Base-by-base conservation (phyloP, 805 yeast species). In the Yarrowia divulgata region DNA sequence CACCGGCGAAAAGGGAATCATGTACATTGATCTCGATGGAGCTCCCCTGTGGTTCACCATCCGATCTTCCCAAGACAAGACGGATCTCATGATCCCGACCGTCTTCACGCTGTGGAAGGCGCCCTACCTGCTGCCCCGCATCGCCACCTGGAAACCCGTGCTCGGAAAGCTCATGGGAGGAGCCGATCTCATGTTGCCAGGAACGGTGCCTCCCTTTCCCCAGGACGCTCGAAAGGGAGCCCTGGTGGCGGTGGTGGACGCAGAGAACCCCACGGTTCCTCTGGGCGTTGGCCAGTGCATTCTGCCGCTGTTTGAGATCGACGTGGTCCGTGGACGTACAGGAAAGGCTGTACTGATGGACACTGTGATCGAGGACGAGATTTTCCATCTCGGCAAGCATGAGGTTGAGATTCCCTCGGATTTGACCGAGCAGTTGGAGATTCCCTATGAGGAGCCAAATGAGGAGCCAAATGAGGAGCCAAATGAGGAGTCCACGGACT, bases 281-380 rank as follows among this genome's bases (percentile, higher is more conserved):
- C 82, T 85, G 74, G 97, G 96, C 0, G 85, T 93, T 35, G 97
- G 97, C 1, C 75, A 82, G 57, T 63, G 68, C 37, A 48, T 63
- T 23, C 55, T 12, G 86, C 90, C 71, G 73, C 79, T 48, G 79
- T 49, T 75, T 81, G 49, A 57, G 29, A 69, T 71, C 13, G 46
- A 71, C 3, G 69, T 72, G 2, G 89, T 86, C 0, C 78, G 83
- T n/a, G 93, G 92, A 0, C 81, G 84, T 16, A 83, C 83, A 16
- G 99, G 98, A 13, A 86, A 90, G 39, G 97, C 95, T 0, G 96
- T 93, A 0, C 82, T 84, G 60, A 80, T 92, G 5, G 73, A 87
- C n/a, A 97, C 92, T 73, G 83, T 83, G 40, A 77, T 84, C 18
- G 89, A 85, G 3, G 99, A 94, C 76, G 85, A 84, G 67, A 80